Percentiles rank a stretch among this genome's conserved stretches.
Evolutionary conservation across 2,329 filamentous ascomycete species (phyloP).

Genomic region (Neopestalotiopsis clavispora): DNA sequence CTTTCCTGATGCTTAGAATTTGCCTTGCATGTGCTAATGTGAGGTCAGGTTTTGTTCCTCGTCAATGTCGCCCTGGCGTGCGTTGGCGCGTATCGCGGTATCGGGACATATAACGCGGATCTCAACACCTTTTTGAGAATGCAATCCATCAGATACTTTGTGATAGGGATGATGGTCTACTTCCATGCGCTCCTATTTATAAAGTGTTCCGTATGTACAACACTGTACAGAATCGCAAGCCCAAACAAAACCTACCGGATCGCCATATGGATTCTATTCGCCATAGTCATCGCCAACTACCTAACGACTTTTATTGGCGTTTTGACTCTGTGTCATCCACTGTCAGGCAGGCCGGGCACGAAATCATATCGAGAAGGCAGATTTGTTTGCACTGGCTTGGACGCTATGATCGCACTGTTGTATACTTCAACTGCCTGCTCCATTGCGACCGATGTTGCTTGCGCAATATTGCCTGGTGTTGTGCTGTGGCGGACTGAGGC

Average conservation of each 20-base stretch:
- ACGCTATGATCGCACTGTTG: slow-evolving; percentile 29
- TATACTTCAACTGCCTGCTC: slow-evolving; percentile 37
- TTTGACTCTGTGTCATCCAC: slow-evolving; percentile 37
- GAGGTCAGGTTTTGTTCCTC: neutral
- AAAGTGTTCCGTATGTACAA: slow-evolving; percentile 42
- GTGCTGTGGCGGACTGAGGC: slow-evolving; percentile 39
- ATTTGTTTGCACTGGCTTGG: slow-evolving; percentile 24
- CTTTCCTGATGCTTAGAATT: neutral
- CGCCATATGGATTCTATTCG: slow-evolving; percentile 25
- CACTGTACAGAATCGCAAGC: slow-evolving; percentile 38
- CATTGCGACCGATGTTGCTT: slow-evolving; percentile 38
- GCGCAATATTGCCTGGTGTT: slow-evolving; percentile 35
- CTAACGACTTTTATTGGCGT: slow-evolving; percentile 37
- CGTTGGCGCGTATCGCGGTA: slow-evolving; percentile 24
- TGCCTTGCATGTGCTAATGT: neutral
- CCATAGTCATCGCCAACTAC: slow-evolving; percentile 30
- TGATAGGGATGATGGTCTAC: slow-evolving; percentile 34
- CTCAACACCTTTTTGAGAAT: slow-evolving; percentile 28
- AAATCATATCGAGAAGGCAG: slow-evolving; percentile 33
- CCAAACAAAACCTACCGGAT: slow-evolving; percentile 26
- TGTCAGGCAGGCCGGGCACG: slow-evolving; percentile 34
- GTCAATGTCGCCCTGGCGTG: slow-evolving; percentile 18
- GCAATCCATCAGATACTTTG: slow-evolving; percentile 27
- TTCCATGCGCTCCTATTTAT: slow-evolving; percentile 28
- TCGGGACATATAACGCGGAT: slow-evolving; percentile 28